phyloP scores from a whole-genome alignment of 2,329 filamentous ascomycete genomes.

The Didymella keratinophila region DNA sequence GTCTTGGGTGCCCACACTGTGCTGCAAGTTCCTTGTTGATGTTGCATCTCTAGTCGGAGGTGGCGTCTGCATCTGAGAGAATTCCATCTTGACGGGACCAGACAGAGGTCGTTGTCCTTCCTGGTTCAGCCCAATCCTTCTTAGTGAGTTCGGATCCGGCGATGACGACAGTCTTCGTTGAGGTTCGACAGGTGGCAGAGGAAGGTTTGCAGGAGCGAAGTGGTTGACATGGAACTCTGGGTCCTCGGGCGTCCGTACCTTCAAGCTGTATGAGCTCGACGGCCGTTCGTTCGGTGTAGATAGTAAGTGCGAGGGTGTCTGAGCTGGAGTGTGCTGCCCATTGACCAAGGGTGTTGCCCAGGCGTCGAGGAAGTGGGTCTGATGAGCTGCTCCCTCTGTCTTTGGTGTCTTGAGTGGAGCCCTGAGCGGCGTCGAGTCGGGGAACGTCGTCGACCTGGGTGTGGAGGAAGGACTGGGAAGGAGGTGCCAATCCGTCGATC shows the following conservation, averaged over 20 bases:
- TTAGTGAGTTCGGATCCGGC: slow-evolving; percentile 53
- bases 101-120: slow-evolving; percentile 29
- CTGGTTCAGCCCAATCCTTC: slow-evolving; percentile 16
- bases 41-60: slow-evolving; percentile 66
- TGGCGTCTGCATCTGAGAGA: slow-evolving; percentile 66
- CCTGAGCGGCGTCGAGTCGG: slow-evolving; percentile 50
- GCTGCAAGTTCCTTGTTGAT: slow-evolving; percentile 56
- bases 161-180: slow-evolving; percentile 67
- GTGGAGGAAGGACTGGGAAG: slow-evolving; percentile 60
- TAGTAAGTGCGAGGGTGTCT: slow-evolving; percentile 52
- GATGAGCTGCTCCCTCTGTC: slow-evolving; percentile 50
- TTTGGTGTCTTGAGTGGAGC: slow-evolving; percentile 57
- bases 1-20: slow-evolving; percentile 38
- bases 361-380: slow-evolving; percentile 59
- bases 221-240: slow-evolving; percentile 68
- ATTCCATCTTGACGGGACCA: slow-evolving; percentile 49
- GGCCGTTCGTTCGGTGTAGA: slow-evolving; percentile 49
- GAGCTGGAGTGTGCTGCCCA: slow-evolving; percentile 52
- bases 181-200: slow-evolving; percentile 67
- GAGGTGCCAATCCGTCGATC: slow-evolving; percentile 58
- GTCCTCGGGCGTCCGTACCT: slow-evolving; percentile 49
- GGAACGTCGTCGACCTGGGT: slow-evolving; percentile 54
- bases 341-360: slow-evolving; percentile 56
- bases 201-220: slow-evolving; percentile 63
- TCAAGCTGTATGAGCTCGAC: slow-evolving; percentile 46